Evolutionary conservation across 1,284 basidiomycete species (phyloP).

Genomic region (Boletus calvinii): DNA sequence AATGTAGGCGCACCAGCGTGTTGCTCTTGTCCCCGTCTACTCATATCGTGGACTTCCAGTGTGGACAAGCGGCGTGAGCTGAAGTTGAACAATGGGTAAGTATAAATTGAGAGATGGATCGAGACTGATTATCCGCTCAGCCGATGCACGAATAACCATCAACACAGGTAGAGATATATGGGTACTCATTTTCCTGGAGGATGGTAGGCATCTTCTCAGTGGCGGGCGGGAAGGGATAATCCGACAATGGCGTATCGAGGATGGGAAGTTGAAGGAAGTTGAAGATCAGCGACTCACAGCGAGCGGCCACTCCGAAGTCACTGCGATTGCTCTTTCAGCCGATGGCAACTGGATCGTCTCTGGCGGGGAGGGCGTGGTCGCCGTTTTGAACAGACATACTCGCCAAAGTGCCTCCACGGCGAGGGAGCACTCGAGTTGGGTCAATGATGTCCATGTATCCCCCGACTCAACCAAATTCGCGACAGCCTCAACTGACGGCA

Average conservation of each 20-base stretch:
- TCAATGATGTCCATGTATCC: neutral
- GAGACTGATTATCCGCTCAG: neutral
- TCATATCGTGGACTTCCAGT: neutral
- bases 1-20: too few relatives aligned
- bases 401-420: neutral
- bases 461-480: neutral
- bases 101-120: too few relatives aligned
- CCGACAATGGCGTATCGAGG: constrained; percentile 1
- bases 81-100: neutral
- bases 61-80: neutral
- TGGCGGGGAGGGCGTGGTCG: neutral
- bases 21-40: neutral
- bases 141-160: neutral
- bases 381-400: neutral
- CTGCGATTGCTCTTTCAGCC: neutral
- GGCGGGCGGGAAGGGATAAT: neutral
- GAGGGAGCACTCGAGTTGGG: neutral
- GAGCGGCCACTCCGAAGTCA: neutral
- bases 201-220: constrained; percentile 3
- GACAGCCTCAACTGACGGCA: neutral
- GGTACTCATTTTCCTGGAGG: neutral
- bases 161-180: neutral
- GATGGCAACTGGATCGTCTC: neutral
- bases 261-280: neutral
- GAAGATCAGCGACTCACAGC: neutral